These are phyloP conservation scores for Fusarium irregulare DNA, from an alignment of 2,329 filamentous ascomycete species.

Conservation along the genomic window DNA sequence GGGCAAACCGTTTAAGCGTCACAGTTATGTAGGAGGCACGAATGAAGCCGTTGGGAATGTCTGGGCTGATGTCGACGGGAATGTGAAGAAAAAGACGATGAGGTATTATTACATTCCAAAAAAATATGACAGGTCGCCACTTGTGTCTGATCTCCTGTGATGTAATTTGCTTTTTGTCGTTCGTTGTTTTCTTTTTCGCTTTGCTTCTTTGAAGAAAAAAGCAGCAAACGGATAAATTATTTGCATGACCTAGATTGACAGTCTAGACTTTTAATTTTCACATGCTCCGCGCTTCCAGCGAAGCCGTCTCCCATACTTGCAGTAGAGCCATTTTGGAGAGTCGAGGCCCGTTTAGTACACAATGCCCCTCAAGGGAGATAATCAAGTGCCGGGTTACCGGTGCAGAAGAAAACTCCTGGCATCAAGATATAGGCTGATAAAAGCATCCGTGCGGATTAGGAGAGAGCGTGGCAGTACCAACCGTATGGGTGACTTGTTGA, in stretches of 20 bases:
- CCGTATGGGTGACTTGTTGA: fast-evolving
- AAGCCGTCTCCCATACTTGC: background rate
- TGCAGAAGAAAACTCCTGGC: background rate
- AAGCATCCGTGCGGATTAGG: too few relatives aligned
- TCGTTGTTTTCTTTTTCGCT: background rate
- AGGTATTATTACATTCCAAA: background rate
- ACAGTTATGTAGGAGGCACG: background rate
- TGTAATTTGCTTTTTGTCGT: background rate
- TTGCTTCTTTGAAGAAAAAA: background rate
- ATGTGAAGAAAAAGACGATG: background rate
- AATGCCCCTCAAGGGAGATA: too few relatives aligned
- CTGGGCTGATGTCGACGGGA: background rate
- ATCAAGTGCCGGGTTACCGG: too few relatives aligned
- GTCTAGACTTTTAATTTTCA: background rate
- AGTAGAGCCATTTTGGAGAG: fast-evolving
- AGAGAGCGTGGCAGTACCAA: background rate
- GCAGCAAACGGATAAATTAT: background rate
- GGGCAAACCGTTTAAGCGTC: background rate
- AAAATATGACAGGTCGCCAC: background rate
- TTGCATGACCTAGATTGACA: background rate
- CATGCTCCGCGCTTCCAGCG: background rate
- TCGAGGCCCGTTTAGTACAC: too few relatives aligned
- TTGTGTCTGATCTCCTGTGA: background rate
- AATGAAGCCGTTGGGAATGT: too few relatives aligned
- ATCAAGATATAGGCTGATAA: too few relatives aligned